These are phyloP conservation scores for Jamesozyma lodderae DNA, from an alignment of 805 yeast genomes.

Conservation along the genomic window DNA sequence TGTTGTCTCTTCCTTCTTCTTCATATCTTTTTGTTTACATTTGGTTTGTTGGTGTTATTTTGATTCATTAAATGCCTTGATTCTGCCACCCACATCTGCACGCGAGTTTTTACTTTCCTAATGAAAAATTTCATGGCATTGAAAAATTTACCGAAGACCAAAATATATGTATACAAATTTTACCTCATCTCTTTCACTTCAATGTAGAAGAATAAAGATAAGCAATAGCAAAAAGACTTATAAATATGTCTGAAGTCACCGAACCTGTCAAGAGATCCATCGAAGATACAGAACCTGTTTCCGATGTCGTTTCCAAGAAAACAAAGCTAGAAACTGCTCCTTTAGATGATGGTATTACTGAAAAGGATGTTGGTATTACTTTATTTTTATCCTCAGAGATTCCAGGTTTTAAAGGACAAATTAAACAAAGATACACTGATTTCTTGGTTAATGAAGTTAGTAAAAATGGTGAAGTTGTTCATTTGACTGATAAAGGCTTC, in stretches of 20 bases:
- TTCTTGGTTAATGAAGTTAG: constrained; percentile 88
- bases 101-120: too few species aligned
- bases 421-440: constrained; percentile 88
- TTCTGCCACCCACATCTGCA: too few species aligned
- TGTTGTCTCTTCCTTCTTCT: background rate
- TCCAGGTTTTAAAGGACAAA: constrained; percentile 64
- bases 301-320: constrained; percentile 8
- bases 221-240: background rate
- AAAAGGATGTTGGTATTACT: constrained; percentile 81
- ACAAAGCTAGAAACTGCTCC: constrained; percentile 5
- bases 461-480: constrained; percentile 58
- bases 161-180: background rate
- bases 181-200: background rate
- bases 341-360: constrained; percentile 42
- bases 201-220: background rate
- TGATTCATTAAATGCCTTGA: too few species aligned
- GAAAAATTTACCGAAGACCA: background rate
- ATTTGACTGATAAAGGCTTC: constrained; percentile 66
- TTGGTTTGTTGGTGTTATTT: too few species aligned
- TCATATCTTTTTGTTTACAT: background rate
- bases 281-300: constrained; percentile 5
- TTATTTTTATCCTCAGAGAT: constrained; percentile 46
- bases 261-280: constrained; percentile 10
- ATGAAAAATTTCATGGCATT: background rate
- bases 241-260: constrained; percentile 9